Evolutionary conservation across 768 basidiomycete species (phyloP).

Genomic region (Lentinula guzmanii): DNA sequence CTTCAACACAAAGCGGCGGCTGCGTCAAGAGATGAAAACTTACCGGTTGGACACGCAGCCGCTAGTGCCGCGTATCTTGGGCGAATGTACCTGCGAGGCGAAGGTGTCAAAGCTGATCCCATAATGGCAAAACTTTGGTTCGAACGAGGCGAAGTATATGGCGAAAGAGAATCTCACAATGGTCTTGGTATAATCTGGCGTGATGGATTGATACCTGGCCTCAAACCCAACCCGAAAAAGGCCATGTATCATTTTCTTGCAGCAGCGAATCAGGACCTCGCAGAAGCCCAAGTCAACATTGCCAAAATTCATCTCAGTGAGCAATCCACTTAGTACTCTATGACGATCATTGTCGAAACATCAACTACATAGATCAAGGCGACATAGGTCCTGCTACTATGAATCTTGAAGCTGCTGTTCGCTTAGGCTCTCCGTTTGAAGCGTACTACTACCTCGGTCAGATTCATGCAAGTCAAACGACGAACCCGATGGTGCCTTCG

Average conservation of each 20-base stretch:
- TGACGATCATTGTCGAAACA: slow-evolving; percentile 6
- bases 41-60: slow-evolving; percentile 57
- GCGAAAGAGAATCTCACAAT: slow-evolving; percentile 86
- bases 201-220: slow-evolving; percentile 73
- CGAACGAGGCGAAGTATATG: slow-evolving; percentile 73
- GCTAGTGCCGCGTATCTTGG: slow-evolving; percentile 86
- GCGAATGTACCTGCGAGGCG: slow-evolving; percentile 90
- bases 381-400: slow-evolving; percentile 62
- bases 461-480: slow-evolving; percentile 61
- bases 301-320: slow-evolving; percentile 73
- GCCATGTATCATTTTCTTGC: slow-evolving; percentile 63
- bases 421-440: slow-evolving; percentile 88
- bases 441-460: slow-evolving; percentile 91
- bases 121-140: slow-evolving; percentile 89
- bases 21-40: slow-evolving; percentile 44
- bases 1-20: slow-evolving; percentile 35
- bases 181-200: slow-evolving; percentile 89
- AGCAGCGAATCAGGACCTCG: slow-evolving; percentile 83
- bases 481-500: slow-evolving; percentile 32
- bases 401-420: slow-evolving; percentile 80
- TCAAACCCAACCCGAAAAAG: slow-evolving; percentile 56
- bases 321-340: slow-evolving; percentile 10
- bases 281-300: slow-evolving; percentile 88
- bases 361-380: slow-evolving; percentile 46
- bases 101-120: slow-evolving; percentile 78